Conservation (phyloP, 1,284 basidiomycete genomes). For the Papiliotrema laurentii region DNA sequence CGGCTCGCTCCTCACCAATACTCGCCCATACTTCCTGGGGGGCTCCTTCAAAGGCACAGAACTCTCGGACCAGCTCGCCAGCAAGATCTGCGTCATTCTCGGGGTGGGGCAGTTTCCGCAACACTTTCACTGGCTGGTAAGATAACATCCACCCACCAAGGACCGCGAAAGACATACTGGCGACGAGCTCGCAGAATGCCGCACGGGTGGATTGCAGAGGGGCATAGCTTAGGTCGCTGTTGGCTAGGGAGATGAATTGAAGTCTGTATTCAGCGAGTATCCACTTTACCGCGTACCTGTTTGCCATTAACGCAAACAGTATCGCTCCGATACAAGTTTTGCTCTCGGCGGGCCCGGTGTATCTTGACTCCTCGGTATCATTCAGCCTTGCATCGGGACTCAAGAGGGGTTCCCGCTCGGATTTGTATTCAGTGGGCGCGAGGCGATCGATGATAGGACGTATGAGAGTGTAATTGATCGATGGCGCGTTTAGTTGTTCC, state of each 20-base stretch:
- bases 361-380: too few species aligned
- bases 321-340: constrained; percentile 5
- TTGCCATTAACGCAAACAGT: constrained; percentile 41
- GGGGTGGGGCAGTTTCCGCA: constrained; percentile 59
- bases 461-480: constrained; percentile 76
- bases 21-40: constrained; percentile 61
- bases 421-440: too few species aligned
- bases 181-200: constrained; percentile 72
- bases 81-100: constrained; percentile 64
- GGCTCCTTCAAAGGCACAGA: constrained; percentile 77
- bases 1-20: constrained; percentile 57
- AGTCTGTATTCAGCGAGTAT: constrained; percentile 52
- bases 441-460: constrained; percentile 75
- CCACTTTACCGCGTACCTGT: constrained; percentile 25
- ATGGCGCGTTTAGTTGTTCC: constrained; percentile 77
- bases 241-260: constrained; percentile 50
- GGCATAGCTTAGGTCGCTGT: constrained; percentile 66
- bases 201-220: constrained; percentile 67
- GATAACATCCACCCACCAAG: not conserved
- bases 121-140: constrained; percentile 59
- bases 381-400: too few species aligned
- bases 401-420: too few species aligned
- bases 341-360: not conserved
- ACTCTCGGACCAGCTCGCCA: constrained; percentile 68
- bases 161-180: constrained; percentile 47